Evolutionary conservation across 331 rosid species (phyloP).

Genomic region (Quercus lobata): DNA sequence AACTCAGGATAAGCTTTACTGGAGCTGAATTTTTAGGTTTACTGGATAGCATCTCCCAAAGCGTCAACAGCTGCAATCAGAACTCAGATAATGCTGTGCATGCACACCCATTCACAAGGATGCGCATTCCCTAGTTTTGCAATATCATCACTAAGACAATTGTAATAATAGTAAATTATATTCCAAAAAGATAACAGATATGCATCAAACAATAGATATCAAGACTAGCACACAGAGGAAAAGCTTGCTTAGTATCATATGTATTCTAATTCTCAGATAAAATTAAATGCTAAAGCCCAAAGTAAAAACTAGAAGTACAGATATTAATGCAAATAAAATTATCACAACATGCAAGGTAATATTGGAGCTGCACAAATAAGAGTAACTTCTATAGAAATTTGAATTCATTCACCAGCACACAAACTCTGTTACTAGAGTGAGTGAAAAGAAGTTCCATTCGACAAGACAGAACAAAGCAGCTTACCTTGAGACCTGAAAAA

Average conservation of each 20-base stretch:
- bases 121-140: background rate
- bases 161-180: background rate
- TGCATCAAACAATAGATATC: background rate
- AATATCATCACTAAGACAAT: background rate
- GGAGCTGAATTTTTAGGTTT: background rate
- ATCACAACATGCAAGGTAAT: constrained; percentile 1
- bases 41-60: background rate
- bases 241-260: background rate
- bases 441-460: constrained; percentile 18
- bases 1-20: background rate
- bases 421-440: constrained; percentile 13
- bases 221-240: background rate
- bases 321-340: constrained; percentile 3
- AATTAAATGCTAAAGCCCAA: background rate
- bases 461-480: constrained; percentile 25
- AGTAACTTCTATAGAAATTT: constrained; percentile 16
- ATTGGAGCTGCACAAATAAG: constrained; percentile 2
- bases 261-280: background rate
- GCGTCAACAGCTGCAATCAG: background rate
- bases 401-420: constrained; percentile 25
- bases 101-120: background rate
- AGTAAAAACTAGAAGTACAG: constrained; percentile 6
- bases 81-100: background rate
- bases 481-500: constrained; percentile 84
- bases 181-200: background rate